A percentile compares a stretch with the other conserved stretches of the same genome.
These are phyloP conservation scores for Fistulifera solaris DNA, from an alignment of 108 stramenopile genomes.

Conservation along the genomic window DNA sequence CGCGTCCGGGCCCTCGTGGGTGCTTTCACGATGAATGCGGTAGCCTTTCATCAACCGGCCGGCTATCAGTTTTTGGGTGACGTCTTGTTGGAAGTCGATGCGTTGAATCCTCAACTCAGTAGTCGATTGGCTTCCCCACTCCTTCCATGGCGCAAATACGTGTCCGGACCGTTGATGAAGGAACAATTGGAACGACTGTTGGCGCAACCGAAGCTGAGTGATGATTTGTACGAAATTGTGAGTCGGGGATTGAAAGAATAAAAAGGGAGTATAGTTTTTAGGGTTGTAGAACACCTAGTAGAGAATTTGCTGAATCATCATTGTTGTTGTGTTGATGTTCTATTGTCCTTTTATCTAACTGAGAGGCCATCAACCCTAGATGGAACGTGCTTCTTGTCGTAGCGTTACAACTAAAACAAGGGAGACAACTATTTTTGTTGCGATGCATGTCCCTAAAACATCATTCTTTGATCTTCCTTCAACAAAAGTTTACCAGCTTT, in stretches of 20 bases:
- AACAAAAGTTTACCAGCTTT: too few relatives aligned
- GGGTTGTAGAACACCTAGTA: too few relatives aligned
- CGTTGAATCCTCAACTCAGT: slow-evolving; percentile 87
- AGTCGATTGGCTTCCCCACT: slow-evolving; percentile 66
- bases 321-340: too few relatives aligned
- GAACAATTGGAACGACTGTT: slow-evolving; percentile 53
- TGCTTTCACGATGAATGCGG: slow-evolving; percentile 72
- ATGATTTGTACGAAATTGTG: slow-evolving; percentile 84
- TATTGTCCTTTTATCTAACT: too few relatives aligned
- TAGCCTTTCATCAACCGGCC: slow-evolving; percentile 73
- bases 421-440: too few relatives aligned
- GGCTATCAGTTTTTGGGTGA: slow-evolving; percentile 89
- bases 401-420: too few relatives aligned
- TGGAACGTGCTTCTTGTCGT: too few relatives aligned
- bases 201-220: slow-evolving; percentile 39
- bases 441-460: too few relatives aligned
- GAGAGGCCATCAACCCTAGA: too few relatives aligned
- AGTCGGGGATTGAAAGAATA: slow-evolving; percentile 48
- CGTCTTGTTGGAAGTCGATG: slow-evolving; percentile 66
- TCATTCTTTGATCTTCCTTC: too few relatives aligned
- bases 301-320: too few relatives aligned
- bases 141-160: slow-evolving; percentile 76
- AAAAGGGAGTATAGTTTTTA: too few relatives aligned
- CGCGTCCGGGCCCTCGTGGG: slow-evolving; percentile 76
- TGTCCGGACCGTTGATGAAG: slow-evolving; percentile 82